Conservation (phyloP, 2,329 filamentous ascomycete species). For the Leptosphaerulina australis region DNA sequence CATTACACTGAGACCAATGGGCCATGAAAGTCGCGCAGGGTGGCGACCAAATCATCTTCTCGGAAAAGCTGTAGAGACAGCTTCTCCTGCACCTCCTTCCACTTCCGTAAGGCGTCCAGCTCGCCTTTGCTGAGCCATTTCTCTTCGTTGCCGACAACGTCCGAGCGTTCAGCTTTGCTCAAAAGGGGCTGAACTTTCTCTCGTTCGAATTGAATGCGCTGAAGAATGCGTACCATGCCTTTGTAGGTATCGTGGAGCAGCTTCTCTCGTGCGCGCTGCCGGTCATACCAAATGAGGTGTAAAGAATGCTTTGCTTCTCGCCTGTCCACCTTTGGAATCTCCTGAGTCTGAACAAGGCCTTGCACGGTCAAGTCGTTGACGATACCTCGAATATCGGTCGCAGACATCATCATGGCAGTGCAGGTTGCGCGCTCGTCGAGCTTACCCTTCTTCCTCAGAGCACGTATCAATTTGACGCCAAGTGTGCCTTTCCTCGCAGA, state of each 20-base stretch:
- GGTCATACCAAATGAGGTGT: constrained; percentile 91
- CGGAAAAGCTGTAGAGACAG: constrained; percentile 79
- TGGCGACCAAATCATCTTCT: constrained; percentile 82
- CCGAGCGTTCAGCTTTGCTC: constrained; percentile 80
- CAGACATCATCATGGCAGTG: constrained; percentile 79
- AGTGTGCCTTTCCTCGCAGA: constrained; percentile 75
- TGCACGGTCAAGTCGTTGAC: constrained; percentile 85
- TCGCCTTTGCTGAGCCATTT: constrained; percentile 78
- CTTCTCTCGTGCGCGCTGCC: constrained; percentile 70
- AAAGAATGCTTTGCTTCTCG: constrained; percentile 82
- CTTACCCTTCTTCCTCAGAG: constrained; percentile 85
- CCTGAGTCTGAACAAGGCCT: constrained; percentile 88
- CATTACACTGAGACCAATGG: constrained; percentile 35
- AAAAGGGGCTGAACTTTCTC: constrained; percentile 74
- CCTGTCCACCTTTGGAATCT: constrained; percentile 86
- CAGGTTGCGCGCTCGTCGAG: constrained; percentile 92
- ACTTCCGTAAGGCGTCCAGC: constrained; percentile 69
- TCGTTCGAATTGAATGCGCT: constrained; percentile 79
- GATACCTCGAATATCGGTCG: constrained; percentile 81
- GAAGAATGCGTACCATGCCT: constrained; percentile 81
- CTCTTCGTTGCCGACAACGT: constrained; percentile 84
- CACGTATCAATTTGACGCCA: constrained; percentile 81
- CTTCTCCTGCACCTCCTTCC: constrained; percentile 68
- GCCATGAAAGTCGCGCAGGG: constrained; percentile 70
- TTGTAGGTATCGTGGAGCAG: constrained; percentile 86